Percentiles rank a stretch among this genome's conserved stretches.
Conservation (phyloP, 805 yeast species). For the Pichia heedii region DNA sequence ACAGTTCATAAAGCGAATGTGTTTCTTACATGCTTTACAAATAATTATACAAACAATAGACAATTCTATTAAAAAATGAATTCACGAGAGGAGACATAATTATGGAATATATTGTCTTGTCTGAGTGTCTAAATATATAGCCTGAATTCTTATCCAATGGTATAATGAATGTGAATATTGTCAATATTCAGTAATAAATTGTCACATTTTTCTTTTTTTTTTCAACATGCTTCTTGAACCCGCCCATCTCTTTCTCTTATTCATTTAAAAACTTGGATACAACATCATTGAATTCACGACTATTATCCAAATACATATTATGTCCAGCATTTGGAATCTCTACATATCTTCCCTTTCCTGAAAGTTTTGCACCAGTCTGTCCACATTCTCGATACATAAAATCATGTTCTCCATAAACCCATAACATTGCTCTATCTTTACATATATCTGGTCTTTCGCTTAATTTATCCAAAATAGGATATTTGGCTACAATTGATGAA, state of each 20-base stretch:
- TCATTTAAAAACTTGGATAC: constrained; percentile 30
- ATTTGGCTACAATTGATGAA: constrained; percentile 51
- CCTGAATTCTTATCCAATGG: no score
- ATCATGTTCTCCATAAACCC: constrained; percentile 62
- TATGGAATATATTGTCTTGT: no score
- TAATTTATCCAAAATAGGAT: constrained; percentile 57
- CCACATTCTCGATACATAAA: constrained; percentile 69
- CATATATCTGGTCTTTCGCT: constrained; percentile 16
- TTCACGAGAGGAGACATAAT: no score
- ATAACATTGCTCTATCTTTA: constrained; percentile 28
- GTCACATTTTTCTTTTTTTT: no score
- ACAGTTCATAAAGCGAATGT: no score
- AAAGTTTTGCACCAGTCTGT: constrained; percentile 27
- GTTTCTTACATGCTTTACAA: no score
- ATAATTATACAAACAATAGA: no score
- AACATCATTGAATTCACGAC: constrained; percentile 40
- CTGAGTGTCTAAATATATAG: no score
- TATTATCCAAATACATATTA: constrained; percentile 66
- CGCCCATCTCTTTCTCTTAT: background rate
- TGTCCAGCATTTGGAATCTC: constrained; percentile 50
- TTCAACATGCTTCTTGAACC: no score
- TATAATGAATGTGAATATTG: no score
- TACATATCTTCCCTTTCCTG: constrained; percentile 2
- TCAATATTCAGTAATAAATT: no score
- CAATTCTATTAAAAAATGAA: no score